Conservation (phyloP, 2,329 filamentous ascomycete species). For the Penicillium sp. region DNA sequence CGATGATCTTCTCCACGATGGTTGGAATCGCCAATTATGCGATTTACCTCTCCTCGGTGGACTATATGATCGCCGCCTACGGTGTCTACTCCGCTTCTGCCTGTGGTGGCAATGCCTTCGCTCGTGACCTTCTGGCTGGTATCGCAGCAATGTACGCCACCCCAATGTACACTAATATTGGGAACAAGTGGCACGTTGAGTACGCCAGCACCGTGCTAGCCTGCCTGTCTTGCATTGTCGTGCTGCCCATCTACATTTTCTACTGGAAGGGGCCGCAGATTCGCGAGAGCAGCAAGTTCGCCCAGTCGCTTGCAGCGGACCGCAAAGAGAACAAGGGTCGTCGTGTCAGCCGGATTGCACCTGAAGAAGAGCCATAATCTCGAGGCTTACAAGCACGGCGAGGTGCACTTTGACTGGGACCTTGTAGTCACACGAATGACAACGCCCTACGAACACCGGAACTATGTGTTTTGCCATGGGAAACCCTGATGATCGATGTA, state of each 20-base stretch:
- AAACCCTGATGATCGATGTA: too few species aligned
- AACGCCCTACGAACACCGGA: too few species aligned
- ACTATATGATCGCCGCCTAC: conserved; percentile 73
- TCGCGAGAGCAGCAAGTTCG: conserved; percentile 58
- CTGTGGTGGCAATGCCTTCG: conserved; percentile 71
- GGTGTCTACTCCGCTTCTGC: conserved; percentile 70
- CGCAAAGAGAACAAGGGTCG: conserved; percentile 23
- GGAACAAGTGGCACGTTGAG: conserved; percentile 51
- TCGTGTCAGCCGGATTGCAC: conserved; percentile 28
- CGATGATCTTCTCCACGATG: conserved; percentile 62
- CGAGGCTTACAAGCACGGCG: too few species aligned
- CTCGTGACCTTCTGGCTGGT: conserved; percentile 69
- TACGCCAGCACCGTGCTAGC: conserved; percentile 60
- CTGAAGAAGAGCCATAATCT: too few species aligned
- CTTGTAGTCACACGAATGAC: too few species aligned
- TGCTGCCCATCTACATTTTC: conserved; percentile 60
- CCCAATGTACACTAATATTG: conserved; percentile 60
- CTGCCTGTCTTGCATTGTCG: conserved; percentile 57
- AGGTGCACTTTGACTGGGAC: too few species aligned
- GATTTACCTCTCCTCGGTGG: conserved; percentile 71
- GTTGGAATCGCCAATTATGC: conserved; percentile 70
- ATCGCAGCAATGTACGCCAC: conserved; percentile 65
- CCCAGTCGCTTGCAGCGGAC: conserved; percentile 51
- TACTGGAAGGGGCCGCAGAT: conserved; percentile 60
- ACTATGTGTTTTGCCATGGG: too few species aligned